Base-by-base conservation (phyloP, 495 filamentous ascomycete species). In the Cairneyella variabilis region DNA sequence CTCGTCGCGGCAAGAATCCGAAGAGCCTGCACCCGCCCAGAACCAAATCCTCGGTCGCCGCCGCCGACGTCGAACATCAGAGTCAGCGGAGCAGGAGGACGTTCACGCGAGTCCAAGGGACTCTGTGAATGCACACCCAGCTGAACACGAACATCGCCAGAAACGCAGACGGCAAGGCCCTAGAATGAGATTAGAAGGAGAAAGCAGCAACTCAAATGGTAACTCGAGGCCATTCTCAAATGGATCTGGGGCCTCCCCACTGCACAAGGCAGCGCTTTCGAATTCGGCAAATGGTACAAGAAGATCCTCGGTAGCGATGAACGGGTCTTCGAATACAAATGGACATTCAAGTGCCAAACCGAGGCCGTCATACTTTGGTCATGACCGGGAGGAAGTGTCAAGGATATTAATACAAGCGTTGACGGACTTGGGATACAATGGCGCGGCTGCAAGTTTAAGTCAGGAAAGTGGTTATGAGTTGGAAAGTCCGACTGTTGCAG, bases 341-440 rank as follows among this genome's bases (percentile, higher is more conserved):
- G 48, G 68, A 49, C 54, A 69, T 62, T 52, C 50, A 14, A 66
- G 60, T 39, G 45, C 40, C 28, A 62, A 48, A 18, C 39, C 22
- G 20, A 51, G 60, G 7, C 54, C 60, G 10, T 64, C 56, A 0
- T 81, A 78, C 55, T 86, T 81, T 57, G 91, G 90, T 18, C 92
- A 99, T 65, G 84, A 91, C 65, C 84, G 90, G 63, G 92, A 95
- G 72, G 91, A 99, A 70, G 85, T 97, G 10, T 93, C 93, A 6
- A 77, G 93, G 46, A 88, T 99, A 47, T 68, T 97, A 56, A 95
- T 97, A 60, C 93, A 99, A 68, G 87, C 90, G 28, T 70, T 99
- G 43, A 75, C 79, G 20, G 93, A 97, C 66, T 69, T 97, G 67
- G 93, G 92, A 2, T 97, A 97, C 66, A 72, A 82, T 50, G 73